Conservation (phyloP, 176 grass and related monocot species). For the Oryza glumipatula region DNA sequence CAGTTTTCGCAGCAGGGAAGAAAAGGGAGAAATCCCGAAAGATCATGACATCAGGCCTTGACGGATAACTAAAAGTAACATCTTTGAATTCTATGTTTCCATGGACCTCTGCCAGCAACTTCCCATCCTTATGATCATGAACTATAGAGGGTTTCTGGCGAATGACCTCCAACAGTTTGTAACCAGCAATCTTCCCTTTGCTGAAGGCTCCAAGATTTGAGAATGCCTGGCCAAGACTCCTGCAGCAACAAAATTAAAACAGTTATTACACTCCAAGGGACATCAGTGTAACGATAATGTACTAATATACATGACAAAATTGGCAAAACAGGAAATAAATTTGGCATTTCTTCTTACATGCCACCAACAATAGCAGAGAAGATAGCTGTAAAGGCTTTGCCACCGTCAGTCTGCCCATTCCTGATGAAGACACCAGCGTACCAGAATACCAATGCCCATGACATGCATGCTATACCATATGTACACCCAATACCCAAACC, state of each 20-base stretch:
- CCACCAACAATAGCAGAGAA: conserved; percentile 97
- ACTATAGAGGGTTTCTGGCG: conserved; percentile 90
- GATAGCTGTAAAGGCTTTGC: conserved; percentile 95
- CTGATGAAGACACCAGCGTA: conserved; percentile 97
- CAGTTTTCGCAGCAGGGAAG: conserved; percentile 93
- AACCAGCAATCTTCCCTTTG: conserved; percentile 97
- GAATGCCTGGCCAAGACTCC: conserved; percentile 98
- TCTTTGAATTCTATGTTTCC: conserved; percentile 99
- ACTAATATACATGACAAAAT: not conserved
- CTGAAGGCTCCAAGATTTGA: conserved; percentile 98
- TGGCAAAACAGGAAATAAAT: conserved; percentile 1
- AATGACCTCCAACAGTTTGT: conserved; percentile 92
- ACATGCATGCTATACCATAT: conserved; percentile 97
- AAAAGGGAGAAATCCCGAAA: conserved; percentile 97
- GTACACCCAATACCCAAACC: conserved; percentile 96
- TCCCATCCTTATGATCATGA: conserved; percentile 78
- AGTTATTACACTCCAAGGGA: not conserved
- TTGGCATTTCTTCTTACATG: conserved; percentile 53
- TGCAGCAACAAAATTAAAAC: conserved; percentile 41
- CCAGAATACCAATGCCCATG: conserved; percentile 98
- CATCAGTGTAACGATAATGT: not conserved
- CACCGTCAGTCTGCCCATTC: conserved; percentile 88
- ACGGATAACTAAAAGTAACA: conserved; percentile 98
- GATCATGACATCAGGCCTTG: conserved; percentile 92
- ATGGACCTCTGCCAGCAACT: conserved; percentile 87